These are phyloP conservation scores for Pulicaria dysenterica DNA, from an alignment of 129 eudicot species.

Conservation along the genomic window DNA sequence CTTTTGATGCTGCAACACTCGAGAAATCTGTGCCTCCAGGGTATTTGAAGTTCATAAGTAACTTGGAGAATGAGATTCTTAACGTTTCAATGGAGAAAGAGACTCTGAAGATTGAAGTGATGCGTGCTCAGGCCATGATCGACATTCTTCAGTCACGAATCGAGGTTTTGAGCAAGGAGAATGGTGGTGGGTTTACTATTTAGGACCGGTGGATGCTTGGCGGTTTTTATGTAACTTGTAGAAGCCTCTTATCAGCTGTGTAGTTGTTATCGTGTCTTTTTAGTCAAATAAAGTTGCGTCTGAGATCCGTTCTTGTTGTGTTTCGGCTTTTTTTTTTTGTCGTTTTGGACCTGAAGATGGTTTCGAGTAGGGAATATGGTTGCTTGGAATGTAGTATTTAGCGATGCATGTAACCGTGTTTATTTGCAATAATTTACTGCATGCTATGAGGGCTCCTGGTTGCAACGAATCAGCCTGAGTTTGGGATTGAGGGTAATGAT, in stretches of 20 bases:
- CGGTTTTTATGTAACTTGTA: slow-evolving; percentile 16
- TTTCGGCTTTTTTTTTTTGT: slow-evolving; percentile 7
- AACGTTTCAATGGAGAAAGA: slow-evolving; percentile 89
- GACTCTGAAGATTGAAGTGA: slow-evolving; percentile 84
- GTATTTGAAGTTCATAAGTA: slow-evolving; percentile 73
- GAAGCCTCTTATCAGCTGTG: slow-evolving; percentile 7
- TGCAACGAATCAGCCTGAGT: too few relatives aligned
- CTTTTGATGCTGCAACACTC: slow-evolving; percentile 78
- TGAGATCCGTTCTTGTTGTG: slow-evolving; percentile 20
- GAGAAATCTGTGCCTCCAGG: slow-evolving; percentile 94
- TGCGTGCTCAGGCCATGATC: slow-evolving; percentile 95
- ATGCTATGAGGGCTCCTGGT: too few relatives aligned
- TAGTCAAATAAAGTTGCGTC: slow-evolving; percentile 22
- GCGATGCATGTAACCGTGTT: slow-evolving; percentile 15
- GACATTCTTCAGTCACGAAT: slow-evolving; percentile 80
- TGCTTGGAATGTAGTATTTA: neutral
- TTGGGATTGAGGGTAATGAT: too few relatives aligned
- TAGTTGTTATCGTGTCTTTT: slow-evolving; percentile 23
- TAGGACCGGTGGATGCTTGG: slow-evolving; percentile 28
- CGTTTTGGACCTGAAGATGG: slow-evolving; percentile 34
- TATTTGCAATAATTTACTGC: neutral
- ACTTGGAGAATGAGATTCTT: slow-evolving; percentile 71
- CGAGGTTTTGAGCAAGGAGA: slow-evolving; percentile 62
- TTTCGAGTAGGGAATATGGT: slow-evolving; percentile 14
- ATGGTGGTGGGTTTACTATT: slow-evolving; percentile 52